These are phyloP conservation scores for Agaricales sp. DNA, from an alignment of 1,284 basidiomycete species.

Conservation along the genomic window DNA sequence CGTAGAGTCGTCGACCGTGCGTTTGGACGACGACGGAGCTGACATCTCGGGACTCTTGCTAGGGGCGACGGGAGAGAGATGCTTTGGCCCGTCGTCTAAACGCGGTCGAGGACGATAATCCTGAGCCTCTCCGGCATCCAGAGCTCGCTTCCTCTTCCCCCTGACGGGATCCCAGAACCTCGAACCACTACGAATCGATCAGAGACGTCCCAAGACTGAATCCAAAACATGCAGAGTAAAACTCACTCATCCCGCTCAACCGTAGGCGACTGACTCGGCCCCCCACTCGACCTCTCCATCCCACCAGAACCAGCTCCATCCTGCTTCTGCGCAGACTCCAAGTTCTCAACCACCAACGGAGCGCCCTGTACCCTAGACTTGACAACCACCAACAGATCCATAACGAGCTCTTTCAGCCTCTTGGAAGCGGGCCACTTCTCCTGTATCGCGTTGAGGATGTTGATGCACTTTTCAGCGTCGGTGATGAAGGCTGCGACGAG, in stretches of 20 bases:
- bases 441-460: constrained; percentile 11
- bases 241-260: constrained; percentile 1
- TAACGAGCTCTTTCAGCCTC: constrained; percentile 13
- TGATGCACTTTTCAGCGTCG: constrained; percentile 13
- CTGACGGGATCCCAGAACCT: neutral
- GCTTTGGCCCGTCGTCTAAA: neutral
- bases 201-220: neutral
- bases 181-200: neutral
- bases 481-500: constrained; percentile 12
- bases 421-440: constrained; percentile 12
- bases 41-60: neutral
- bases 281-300: constrained; percentile 1
- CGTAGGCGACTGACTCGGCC: neutral
- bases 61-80: neutral
- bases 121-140: neutral
- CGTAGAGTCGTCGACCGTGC: neutral
- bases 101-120: neutral
- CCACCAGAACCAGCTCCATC: neutral
- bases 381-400: constrained; percentile 12
- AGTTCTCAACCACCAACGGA: constrained; percentile 6
- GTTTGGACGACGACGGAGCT: no score
- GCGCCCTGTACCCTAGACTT: constrained; percentile 10
- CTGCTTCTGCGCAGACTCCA: constrained; percentile 7
- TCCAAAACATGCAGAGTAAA: neutral
- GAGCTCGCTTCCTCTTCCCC: constrained; percentile 1